Base-by-base conservation (phyloP, 208 protist species). In the Leishmania tropica region DNA sequence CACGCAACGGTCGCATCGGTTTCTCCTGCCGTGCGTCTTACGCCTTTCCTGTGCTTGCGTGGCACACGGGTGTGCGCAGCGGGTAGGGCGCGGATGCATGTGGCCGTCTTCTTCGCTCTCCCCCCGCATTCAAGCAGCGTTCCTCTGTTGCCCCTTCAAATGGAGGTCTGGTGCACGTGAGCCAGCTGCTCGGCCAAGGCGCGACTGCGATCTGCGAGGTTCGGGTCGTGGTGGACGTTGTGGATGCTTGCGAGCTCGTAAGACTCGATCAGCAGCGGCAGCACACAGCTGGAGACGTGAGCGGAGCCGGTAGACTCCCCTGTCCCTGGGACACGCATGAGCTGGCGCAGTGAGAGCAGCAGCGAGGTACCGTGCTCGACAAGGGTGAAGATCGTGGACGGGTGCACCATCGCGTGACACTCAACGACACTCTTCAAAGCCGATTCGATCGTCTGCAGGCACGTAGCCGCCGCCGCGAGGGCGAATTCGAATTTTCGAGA, bases 191-290 rank as follows among this genome's bases (percentile, higher is more conserved):
- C 91, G 0, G 83, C 84, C 70, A 96, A 80, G 13, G 15, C 77
- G 21, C 56, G 78, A 17, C 87, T 86, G 40, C 84, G 85, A 28
- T 47, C 67, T n/a, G 31, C 48, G 37, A 89, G 48, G n/a, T 83
- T 31, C 1, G 75, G 51, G 24, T 74, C 68, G 11, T 75, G 35
- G 19, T 47, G 35, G 10, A n/a, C 75, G 47, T 84, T 79, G 78
- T 86, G 84, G 21, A 88, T 76, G 51, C 82, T 79, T 58, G 84
- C 80, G 8, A 92, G 67, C 79, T 90, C 90, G 37, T 95, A 85
- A 21, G 89, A 85, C 60, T 93, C 79, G 73, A 84, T 77, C 37
- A 96, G 81, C 8, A 88, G 78, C n/a, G 93, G 87, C 79, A 96
- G 60, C 78, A 94, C 54, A 58, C 42, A 67, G 67, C 83, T 80